Conservation (phyloP, 1,284 basidiomycete genomes). For the Porphyrellus sp. region DNA sequence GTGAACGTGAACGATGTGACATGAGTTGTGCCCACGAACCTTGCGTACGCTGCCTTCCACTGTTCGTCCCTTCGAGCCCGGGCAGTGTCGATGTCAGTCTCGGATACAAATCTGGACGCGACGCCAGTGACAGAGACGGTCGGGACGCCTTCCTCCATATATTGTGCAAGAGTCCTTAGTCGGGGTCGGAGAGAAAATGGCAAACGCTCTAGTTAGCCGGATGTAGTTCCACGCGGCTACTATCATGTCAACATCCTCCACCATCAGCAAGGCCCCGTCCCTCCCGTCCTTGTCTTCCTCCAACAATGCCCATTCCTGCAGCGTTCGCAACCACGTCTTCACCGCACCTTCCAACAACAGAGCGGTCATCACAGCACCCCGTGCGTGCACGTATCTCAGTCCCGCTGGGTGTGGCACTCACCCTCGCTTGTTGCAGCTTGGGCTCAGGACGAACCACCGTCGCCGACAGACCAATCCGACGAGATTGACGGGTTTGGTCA, state of each 20-base stretch:
- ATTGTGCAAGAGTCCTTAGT: conserved; percentile 6
- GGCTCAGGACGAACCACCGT: conserved; percentile 78
- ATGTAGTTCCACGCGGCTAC: not conserved
- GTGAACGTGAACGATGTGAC: conserved; percentile 13
- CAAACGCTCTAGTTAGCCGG: not conserved
- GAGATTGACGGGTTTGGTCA: conserved; percentile 29
- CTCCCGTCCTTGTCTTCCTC: conserved; percentile 24
- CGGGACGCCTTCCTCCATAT: conserved; percentile 54
- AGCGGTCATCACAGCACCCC: conserved; percentile 66
- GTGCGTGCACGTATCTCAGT: conserved; percentile 41
- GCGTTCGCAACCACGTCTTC: conserved; percentile 37
- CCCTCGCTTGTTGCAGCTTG: conserved; percentile 50
- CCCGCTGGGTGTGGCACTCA: not conserved
- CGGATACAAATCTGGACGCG: conserved; percentile 76
- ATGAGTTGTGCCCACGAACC: conserved; percentile 44
- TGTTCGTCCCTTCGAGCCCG: conserved; percentile 77
- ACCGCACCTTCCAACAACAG: conserved; percentile 43
- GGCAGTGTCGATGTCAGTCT: conserved; percentile 77
- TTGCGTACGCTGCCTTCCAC: conserved; percentile 90
- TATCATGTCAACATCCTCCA: conserved; percentile 15
- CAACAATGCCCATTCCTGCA: conserved; percentile 15
- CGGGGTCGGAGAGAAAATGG: conserved; percentile 15
- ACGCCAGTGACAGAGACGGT: conserved; percentile 64
- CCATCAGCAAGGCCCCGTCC: conserved; percentile 17
- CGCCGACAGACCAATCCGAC: conserved; percentile 51